Base-by-base conservation (phyloP, 805 yeast genomes). In the Lachancea thermotolerans region DNA sequence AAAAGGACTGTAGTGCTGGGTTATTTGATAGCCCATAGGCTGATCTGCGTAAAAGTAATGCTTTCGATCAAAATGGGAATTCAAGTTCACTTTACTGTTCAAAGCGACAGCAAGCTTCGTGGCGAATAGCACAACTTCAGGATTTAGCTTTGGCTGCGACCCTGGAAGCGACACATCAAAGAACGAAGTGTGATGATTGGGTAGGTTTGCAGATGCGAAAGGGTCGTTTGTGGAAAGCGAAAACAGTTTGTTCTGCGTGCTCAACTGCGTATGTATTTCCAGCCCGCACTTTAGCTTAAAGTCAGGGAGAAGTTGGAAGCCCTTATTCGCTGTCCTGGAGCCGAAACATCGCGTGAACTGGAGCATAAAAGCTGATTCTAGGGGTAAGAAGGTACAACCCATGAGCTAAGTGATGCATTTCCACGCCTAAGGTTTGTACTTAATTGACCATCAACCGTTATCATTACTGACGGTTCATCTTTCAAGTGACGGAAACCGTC, bases 11-110 rank as follows among this genome's bases (percentile, higher is more conserved):
- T 76, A 87, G 58, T 79, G 85, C 65, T 93, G 99, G 0, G 99
- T 93, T 41, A 93, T 84, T 62, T 93, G 99, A 65, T 89, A 93
- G 1, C 99, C 99, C 43, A 85, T 66, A 0, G 99, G 99, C 61
- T 93, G 98, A 63, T 93, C 99, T 1, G 90, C 91, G 62, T 93
- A 93, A 64, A 93, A 89, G 62, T 93, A 93, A 62, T 93, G 99
- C 64, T 93, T 93, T 53, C 99, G 71, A 59, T 93, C 99, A 62
- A 93, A 93, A 1, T 81, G 70, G 1, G 91, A 84, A 7, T 58
- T 51, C 0, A 64, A 51, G 47, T 76, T 77, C 12, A 93, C 72
- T 0, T 70, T 59, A 47, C 87, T 76, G 30, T 82, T 72, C 42
- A 90, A 64, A 0, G 93, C 86, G 2, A 75, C 62, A 0, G 95